Base-by-base conservation (phyloP, 23 red algal genomes). In the Gracilaria vermiculophylla region DNA sequence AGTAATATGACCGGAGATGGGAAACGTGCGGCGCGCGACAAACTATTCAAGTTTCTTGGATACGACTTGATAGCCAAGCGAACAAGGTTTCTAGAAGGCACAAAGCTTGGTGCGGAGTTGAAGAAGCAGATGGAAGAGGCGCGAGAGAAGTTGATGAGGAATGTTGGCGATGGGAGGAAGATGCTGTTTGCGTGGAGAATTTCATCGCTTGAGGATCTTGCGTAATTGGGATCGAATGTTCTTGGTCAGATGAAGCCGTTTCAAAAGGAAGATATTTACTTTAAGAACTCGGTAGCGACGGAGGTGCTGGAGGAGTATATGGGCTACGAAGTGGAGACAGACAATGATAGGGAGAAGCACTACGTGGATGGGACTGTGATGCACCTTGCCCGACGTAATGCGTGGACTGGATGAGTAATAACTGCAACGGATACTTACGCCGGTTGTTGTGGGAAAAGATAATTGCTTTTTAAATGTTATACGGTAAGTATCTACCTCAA, bases 121-220 rank as follows among this genome's bases (percentile, higher is more conserved):
- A 76, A 54, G 42, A 76, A 76, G 71, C 71, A 76, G 49, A 48
- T 76, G 14, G 39, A 76, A 33, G 71, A 76, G 42, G 42, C 35
- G 34, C 66, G 33, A 34, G 66, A n/a, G 3, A 72, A 72, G 33
- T 21, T 72, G 7, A 6, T 4, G 66, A 21, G 4, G n/a, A 19
- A 10, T 4, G 25, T 5, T 21, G 33, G 14, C 5, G 66, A 72
- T 21, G 71, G 39, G 39, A 7, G 4, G 42, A 31, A 31, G 5
- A 76, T 19, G 71, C 27, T 76, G 13, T 21, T 4, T 4, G 42
- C 37, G 21, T 76, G 39, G 71, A 47, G 71, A 47, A 50, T 53
- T 36, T 6, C 5, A 2, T 4, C 7, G 71, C 48, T 76, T 49
- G 71, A 76, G 23, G 39, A 76, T 76, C 29, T 76, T 9, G 37